Conservation (phyloP, 257 asterid species). For the Ophiorrhiza pumila region DNA sequence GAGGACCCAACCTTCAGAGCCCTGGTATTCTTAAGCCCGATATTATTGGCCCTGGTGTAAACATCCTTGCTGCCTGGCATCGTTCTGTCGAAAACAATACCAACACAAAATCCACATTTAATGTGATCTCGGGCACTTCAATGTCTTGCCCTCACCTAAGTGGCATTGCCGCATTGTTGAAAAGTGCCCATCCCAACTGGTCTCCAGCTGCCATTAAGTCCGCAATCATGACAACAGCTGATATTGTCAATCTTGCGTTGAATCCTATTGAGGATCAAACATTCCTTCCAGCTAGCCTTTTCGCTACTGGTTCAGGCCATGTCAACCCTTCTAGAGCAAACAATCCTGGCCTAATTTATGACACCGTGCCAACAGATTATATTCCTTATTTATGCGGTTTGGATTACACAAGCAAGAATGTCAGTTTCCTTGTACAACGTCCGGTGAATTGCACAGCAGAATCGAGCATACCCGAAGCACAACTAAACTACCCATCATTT, state of each 20-base stretch:
- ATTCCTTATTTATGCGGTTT: constrained; percentile 25
- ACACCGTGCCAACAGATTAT: constrained; percentile 16
- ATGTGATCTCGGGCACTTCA: constrained; percentile 25
- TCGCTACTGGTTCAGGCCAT: constrained; percentile 28
- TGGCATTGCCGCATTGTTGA: constrained; percentile 28
- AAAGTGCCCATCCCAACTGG: constrained; percentile 26
- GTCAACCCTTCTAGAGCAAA: constrained; percentile 16
- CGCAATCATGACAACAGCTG: constrained; percentile 31
- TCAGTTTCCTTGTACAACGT: background rate
- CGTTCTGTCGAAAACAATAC: too few relatives aligned
- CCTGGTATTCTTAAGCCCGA: constrained; percentile 34
- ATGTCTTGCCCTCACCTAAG: constrained; percentile 35
- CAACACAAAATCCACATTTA: constrained; percentile 16
- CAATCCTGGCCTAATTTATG: constrained; percentile 27
- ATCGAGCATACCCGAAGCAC: constrained; percentile 13
- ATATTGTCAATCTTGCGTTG: constrained; percentile 7
- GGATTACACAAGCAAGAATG: constrained; percentile 13
- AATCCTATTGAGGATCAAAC: constrained; percentile 14
- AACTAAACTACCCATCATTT: constrained; percentile 26
- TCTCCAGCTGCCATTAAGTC: constrained; percentile 30
- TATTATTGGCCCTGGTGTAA: constrained; percentile 28
- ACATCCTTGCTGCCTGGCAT: constrained; percentile 33
- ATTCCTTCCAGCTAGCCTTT: constrained; percentile 1
- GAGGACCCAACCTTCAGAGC: constrained; percentile 17
- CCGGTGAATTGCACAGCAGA: constrained; percentile 1